A percentile compares a stretch with the other conserved stretches of the same genome.
Conservation (phyloP, 2,329 filamentous ascomycete species). For the Didymella pinodella region DNA sequence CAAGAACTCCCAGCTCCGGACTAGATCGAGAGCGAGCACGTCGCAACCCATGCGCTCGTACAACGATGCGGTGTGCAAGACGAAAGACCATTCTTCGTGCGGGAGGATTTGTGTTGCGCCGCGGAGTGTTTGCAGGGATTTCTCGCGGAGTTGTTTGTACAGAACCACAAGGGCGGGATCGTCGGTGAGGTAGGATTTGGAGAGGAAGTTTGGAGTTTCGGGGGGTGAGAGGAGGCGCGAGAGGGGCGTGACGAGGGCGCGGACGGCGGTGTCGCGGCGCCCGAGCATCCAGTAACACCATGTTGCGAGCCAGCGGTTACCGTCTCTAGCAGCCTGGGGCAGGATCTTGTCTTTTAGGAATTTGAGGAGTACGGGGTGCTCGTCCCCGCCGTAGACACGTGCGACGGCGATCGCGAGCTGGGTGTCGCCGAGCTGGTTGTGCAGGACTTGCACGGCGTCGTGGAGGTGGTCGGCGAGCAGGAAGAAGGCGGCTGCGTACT, state of each 20-base stretch:
- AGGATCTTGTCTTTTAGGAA: constrained; percentile 84
- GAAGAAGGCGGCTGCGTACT: constrained; percentile 96
- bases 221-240: constrained; percentile 75
- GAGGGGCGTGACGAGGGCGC: constrained; percentile 81
- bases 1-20: constrained; percentile 83
- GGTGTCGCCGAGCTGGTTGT: constrained; percentile 85
- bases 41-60: constrained; percentile 96
- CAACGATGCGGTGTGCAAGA: constrained; percentile 82
- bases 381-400: constrained; percentile 86
- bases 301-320: constrained; percentile 91
- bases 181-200: constrained; percentile 84
- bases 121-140: constrained; percentile 80
- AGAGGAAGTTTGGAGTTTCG: constrained; percentile 72
- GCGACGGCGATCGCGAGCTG: constrained; percentile 90
- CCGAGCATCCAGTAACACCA: constrained; percentile 96
- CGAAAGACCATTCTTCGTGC: constrained; percentile 84
- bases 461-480: constrained; percentile 83
- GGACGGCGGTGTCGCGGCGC: constrained; percentile 82
- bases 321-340: constrained; percentile 76
- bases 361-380: constrained; percentile 74
- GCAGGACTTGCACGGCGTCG: constrained; percentile 85
- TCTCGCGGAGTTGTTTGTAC: constrained; percentile 84
- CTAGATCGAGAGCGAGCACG: constrained; percentile 82
- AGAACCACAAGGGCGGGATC: constrained; percentile 88
- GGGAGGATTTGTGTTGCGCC: constrained; percentile 84